Evolutionary conservation across 108 stramenopile genomes (phyloP), one percentile per base, ranked within the genome.

Genomic region (Hondaea fermentalgiana): DNA sequence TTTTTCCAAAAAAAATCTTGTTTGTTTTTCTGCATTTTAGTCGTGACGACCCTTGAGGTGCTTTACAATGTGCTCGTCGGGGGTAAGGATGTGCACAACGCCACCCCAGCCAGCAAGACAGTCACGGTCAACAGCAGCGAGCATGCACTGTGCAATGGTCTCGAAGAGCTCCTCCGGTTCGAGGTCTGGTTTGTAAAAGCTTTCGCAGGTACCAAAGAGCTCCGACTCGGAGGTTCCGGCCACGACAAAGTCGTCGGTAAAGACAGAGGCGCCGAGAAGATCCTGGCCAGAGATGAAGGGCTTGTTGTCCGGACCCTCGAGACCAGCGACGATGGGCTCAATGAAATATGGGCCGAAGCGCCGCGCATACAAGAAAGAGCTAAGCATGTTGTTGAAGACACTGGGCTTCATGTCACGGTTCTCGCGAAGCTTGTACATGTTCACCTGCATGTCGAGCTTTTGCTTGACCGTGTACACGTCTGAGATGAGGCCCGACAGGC

Each of bases 41-140:
- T 97, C 96, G 91, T 95, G 95, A 88, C 97, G 92, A 87, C 96
- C 97, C 96, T 97, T 97, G 91, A 97, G 92, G 89, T 96, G 95
- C 91, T 94, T 94, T 3, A 95, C 94, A 59, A 92, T 96, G 60
- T 97, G 94, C 44, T 95, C 95, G 88, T 96, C 94, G 87, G 94
- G 93, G 47, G 96, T 97, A 91, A 99, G 97, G 87, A 99, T 97
- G 92, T 99, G 98, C 25, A 99, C 99, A 44, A 98, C 95, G 23
- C 97, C 99, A n/a, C 99, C 99, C 99, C 98, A 99, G 57, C 99
- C 98, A 88, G 96, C 96, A 59, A 98, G 89, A 1, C 98, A 96
- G 93, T 99, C 99, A 59, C 99, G 89, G 91, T 99, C 99, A 72
- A 99, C 97, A 87, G 96, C 93, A 21, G 98, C 95, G 90, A 99